phyloP scores from a whole-genome alignment of 179 eudicot genomes.

The Corrigiola litoralis region DNA sequence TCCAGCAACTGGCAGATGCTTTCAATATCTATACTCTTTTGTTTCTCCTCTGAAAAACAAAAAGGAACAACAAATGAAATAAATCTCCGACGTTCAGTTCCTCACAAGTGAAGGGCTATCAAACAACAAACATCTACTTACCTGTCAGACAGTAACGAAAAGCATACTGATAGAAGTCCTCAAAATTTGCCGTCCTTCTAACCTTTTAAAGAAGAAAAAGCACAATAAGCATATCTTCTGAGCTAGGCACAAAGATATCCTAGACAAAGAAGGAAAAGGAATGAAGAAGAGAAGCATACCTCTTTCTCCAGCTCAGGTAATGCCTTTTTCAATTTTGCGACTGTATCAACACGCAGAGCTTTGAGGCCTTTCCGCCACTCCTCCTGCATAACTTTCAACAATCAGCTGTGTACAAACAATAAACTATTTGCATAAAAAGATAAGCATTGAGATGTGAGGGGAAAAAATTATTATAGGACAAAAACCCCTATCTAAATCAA shows the following conservation, averaged over 20 bases:
- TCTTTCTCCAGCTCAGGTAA: conserved; percentile 82
- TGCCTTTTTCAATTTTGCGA: conserved; percentile 64
- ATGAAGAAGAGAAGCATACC: conserved; percentile 32
- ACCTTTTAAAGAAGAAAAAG: conserved; percentile 43
- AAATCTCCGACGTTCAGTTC: background rate
- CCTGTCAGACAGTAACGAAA: conserved; percentile 92
- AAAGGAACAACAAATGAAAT: background rate
- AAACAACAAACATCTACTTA: conserved; percentile 19
- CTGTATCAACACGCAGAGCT: conserved; percentile 72
- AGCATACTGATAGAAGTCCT: conserved; percentile 72
- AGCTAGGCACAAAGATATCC: background rate
- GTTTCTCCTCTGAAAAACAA: conserved; percentile 72
- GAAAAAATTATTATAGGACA: too few relatives aligned
- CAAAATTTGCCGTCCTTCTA: conserved; percentile 63
- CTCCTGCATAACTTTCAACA: conserved; percentile 40
- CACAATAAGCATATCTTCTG: conserved; percentile 10
- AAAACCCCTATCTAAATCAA: too few relatives aligned
- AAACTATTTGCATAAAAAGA: background rate
- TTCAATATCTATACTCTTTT: conserved; percentile 90
- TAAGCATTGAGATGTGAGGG: too few relatives aligned
- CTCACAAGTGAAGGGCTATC: background rate
- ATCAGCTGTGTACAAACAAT: conserved; percentile 6
- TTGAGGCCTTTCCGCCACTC: conserved; percentile 93
- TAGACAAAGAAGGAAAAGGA: background rate
- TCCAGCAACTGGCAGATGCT: conserved; percentile 83